Evolutionary conservation across 164 flowering plant species (phyloP).

Genomic region (Aristolochia californica): DNA sequence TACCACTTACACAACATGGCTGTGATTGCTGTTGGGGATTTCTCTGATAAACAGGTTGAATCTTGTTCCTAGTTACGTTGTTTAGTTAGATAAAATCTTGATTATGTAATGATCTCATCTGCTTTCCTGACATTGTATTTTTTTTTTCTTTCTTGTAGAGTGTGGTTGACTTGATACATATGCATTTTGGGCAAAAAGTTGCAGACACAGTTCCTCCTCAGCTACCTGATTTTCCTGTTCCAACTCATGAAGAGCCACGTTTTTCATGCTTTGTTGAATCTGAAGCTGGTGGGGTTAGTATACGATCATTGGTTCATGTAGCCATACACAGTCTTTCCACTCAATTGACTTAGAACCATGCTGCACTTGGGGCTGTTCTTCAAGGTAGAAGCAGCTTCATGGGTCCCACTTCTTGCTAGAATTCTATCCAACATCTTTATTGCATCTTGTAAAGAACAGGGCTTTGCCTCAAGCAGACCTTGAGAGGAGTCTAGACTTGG

Average conservation of each 20-base stretch:
- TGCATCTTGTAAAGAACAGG: too few relatives aligned
- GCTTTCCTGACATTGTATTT: constrained; percentile 1
- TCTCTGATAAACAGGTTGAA: constrained; percentile 78
- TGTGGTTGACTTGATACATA: constrained; percentile 75
- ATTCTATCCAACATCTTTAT: too few relatives aligned
- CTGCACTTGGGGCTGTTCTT: too few relatives aligned
- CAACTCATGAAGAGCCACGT: constrained; percentile 72
- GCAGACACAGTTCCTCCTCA: constrained; percentile 32
- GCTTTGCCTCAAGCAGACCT: too few relatives aligned
- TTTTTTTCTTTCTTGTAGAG: constrained; percentile 27
- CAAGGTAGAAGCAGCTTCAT: too few relatives aligned
- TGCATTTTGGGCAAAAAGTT: constrained; percentile 59
- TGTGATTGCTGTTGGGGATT: constrained; percentile 91
- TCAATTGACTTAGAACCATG: too few relatives aligned
- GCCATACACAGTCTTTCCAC: too few relatives aligned
- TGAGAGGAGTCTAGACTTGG: too few relatives aligned
- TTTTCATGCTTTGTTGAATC: constrained; percentile 89
- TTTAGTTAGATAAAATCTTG: too few relatives aligned
- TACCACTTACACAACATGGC: constrained; percentile 86
- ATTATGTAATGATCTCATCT: background rate
- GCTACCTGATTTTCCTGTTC: constrained; percentile 51
- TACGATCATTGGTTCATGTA: too few relatives aligned
- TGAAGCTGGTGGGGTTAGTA: constrained; percentile 91
- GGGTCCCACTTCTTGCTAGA: too few relatives aligned
- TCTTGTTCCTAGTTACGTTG: background rate